A percentile compares a stretch with the other conserved stretches of the same genome.
Evolutionary conservation across 129 eudicot species (phyloP).

Genomic region (sunflower (Helianthus annuus)): HanXRQr2.0-SUNRISE NC_035436.2:156507619-156508118

Average conservation of each 20-base stretch:
- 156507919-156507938: constrained; percentile 95
- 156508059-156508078: constrained; percentile 75
- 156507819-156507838: constrained; percentile 21
- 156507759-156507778: constrained; percentile 22
- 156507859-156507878: constrained; percentile 18
- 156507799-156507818: constrained; percentile 24
- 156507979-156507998: constrained; percentile 95
- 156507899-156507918: constrained; percentile 83
- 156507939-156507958: constrained; percentile 94
- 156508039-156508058: constrained; percentile 69
- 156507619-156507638: constrained; percentile 25
- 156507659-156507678: constrained; percentile 25
- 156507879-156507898: constrained; percentile 24
- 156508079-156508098: constrained; percentile 59
- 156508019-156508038: constrained; percentile 99
- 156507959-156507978: constrained; percentile 88
- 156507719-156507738: constrained; percentile 27
- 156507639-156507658: constrained; percentile 27
- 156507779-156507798: constrained; percentile 19
- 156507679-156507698: constrained; percentile 25
- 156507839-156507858: constrained; percentile 36
- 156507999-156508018: constrained; percentile 86
- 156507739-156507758: constrained; percentile 41
- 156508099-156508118: constrained; percentile 78
- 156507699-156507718: constrained; percentile 27